Percentiles rank a stretch among this genome's conserved stretches.
phyloP scores from a whole-genome alignment of 352 stramenopile genomes.

The Globisporangium takayamanum region DNA sequence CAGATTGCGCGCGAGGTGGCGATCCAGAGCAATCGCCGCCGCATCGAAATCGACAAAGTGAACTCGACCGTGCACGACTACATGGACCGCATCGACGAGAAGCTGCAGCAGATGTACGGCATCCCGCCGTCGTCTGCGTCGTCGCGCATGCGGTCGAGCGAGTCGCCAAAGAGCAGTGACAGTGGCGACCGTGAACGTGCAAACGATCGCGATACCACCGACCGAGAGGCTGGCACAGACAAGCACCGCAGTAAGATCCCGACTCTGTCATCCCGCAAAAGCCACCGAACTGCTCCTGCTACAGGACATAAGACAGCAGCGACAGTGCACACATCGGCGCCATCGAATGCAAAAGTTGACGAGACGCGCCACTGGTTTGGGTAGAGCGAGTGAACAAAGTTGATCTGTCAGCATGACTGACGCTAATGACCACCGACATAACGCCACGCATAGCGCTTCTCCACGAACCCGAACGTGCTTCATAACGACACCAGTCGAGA shows the following conservation, averaged over 20 bases:
- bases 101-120: slow-evolving; percentile 73
- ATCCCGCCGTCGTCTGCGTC: slow-evolving; percentile 43
- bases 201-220: neutral
- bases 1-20: slow-evolving; percentile 7
- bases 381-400: slow-evolving; percentile 4
- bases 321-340: slow-evolving; percentile 1
- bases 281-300: neutral
- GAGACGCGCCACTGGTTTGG: slow-evolving; percentile 10
- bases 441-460: too few relatives aligned
- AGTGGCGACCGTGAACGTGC: neutral
- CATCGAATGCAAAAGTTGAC: slow-evolving; percentile 1
- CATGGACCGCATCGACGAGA: slow-evolving; percentile 80
- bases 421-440: too few relatives aligned
- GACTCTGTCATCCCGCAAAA: neutral
- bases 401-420: neutral
- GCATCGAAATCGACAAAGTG: slow-evolving; percentile 61
- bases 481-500: too few relatives aligned
- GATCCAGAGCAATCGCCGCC: slow-evolving; percentile 20
- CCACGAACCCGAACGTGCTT: too few relatives aligned
- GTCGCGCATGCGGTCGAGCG: slow-evolving; percentile 1
- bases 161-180: neutral
- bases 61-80: slow-evolving; percentile 68
- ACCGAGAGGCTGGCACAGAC: neutral
- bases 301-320: too few relatives aligned
- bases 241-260: neutral